Percentiles rank a stretch among this genome's conserved stretches.
Conservation (phyloP, 1,284 basidiomycete species). For the Heterobasidion annosum region DNA sequence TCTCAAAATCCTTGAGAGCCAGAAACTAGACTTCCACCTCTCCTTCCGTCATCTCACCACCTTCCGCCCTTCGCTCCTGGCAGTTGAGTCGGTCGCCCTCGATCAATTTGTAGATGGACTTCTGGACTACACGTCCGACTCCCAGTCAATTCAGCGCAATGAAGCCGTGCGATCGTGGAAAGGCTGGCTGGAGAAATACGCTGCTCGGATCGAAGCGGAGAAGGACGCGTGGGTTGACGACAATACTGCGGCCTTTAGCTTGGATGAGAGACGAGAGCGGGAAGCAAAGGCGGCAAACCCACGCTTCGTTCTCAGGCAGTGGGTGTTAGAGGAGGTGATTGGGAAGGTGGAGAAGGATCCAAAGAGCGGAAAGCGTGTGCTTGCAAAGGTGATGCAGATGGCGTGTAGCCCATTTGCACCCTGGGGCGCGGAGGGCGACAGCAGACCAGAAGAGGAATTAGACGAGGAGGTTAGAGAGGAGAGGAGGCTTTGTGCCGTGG, state of each 20-base stretch:
- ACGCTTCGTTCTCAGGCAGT: constrained; percentile 84
- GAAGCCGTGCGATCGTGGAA: constrained; percentile 31
- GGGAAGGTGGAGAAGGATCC: constrained; percentile 56
- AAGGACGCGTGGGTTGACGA: constrained; percentile 25
- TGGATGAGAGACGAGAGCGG: neutral
- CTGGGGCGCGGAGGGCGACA: constrained; percentile 64
- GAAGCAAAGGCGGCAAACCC: constrained; percentile 53
- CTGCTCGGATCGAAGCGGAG: constrained; percentile 51
- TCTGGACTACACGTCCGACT: constrained; percentile 37
- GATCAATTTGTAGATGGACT: constrained; percentile 39
- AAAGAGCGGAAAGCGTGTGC: constrained; percentile 46
- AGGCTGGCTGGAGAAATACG: constrained; percentile 66
- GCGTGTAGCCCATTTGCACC: constrained; percentile 68
- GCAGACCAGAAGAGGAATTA: constrained; percentile 28
- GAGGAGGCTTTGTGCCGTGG: constrained; percentile 70
- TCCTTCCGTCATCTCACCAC: constrained; percentile 66
- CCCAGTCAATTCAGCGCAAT: constrained; percentile 28
- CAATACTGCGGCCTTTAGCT: neutral
- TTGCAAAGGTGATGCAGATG: constrained; percentile 81
- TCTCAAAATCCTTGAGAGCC: constrained; percentile 58
- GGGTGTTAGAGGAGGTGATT: constrained; percentile 89
- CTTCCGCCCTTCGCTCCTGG: constrained; percentile 48
- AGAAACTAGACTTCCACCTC: constrained; percentile 76
- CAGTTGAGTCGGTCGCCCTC: constrained; percentile 11
- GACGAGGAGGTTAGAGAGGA: constrained; percentile 63